Base-by-base conservation (phyloP, 2,329 filamentous ascomycete genomes). In the Colletotrichum camelliae region DNA sequence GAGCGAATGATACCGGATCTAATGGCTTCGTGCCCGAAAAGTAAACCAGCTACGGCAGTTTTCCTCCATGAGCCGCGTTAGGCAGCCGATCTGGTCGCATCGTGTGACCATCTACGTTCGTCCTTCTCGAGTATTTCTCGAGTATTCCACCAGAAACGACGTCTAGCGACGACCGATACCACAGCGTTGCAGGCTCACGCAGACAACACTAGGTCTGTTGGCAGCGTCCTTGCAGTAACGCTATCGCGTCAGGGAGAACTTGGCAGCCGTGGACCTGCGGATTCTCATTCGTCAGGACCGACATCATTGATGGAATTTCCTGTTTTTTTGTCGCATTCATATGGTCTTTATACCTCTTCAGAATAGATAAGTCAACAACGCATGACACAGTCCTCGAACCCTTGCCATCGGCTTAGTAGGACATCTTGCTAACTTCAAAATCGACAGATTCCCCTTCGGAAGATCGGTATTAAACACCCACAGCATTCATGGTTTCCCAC, bases 121-220 rank as follows among this genome's bases (percentile, higher is more conserved):
- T 52, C 0, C 10, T 33, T 10, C 43, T 21, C 43, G 12, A 43
- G 39, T 48, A 48, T 52, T 2, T 10, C 43, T 21, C 43, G 12
- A 43, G 39, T 48, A 48, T 52, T 2, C 43, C 3, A n/a, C 43
- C 12, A 52, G 43, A 13, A 21, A 21, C 43, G 0, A 52, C 2
- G 10, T 7, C 5, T 18, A 21, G 10, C 43, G n/a, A 48, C n/a
- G 43, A 21, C 0, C 10, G n/a, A 48, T 48, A 4, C 5, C 5
- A 48, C 3, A 21, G 4, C 10, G 4, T 13, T 0, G 2, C 5
- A 21, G 43, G 21, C 2, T 21, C 10, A 21, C 2, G 0, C n/a
- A 52, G n/a, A 13, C 13, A 0, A 1, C 2, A 3, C 43, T 21
- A 21, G n/a, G 10, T 4, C n/a, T 52, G 10, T 21, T 4, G n/a